Base-by-base conservation (phyloP, 805 yeast species). In the Schwanniomyces yamadae region DNA sequence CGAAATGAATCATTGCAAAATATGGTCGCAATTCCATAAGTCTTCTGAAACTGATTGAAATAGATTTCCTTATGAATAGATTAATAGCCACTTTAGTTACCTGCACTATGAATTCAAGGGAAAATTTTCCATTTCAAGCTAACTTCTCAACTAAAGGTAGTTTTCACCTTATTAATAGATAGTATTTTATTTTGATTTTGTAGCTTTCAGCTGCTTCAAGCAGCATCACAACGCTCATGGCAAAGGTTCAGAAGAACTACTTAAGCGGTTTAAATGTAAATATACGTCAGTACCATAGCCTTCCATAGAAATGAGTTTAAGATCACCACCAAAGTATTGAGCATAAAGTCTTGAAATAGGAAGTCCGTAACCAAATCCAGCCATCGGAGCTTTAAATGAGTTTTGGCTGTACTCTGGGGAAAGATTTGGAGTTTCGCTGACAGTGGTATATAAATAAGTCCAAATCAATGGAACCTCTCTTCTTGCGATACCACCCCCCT, bases 251-350 rank as follows among this genome's bases (percentile, higher is more conserved):
- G 79, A 73, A 3, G 82, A 76, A 34, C 84, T 76, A 48, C 84
- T 79, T 49, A 88, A 74, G 36, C 95, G 70, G 59, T 88, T 88
- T 55, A 88, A 69, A 61, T 89, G 96, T 52, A 89, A 60, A 52
- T 88, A 89, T 2, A 86, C 96, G 55, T 88, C 96, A 1, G 96
- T 88, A 11, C 96, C 96, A 53, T 88, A 86, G 6, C 95, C 95
- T 60, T 88, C 96, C 95, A 89, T 86, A 22, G 88, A 78, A 37
- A 87, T 88, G 51, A 89, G 71, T 54, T 83, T 84, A 58, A 88
- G 73, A 51, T 89, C 96, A 3, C 95, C 95, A 5, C 95, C 95
- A 55, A 89, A 88, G 57, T 88, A 88, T 44, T 90, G 80, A 2
- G 96, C 90, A 48, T 89, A 89, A 24, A 88, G 69, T 40, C 96